Percentiles rank a stretch among this genome's conserved stretches.
phyloP scores from a whole-genome alignment of 2,329 filamentous ascomycete genomes.

The Aspergillus luchuensis region DNA sequence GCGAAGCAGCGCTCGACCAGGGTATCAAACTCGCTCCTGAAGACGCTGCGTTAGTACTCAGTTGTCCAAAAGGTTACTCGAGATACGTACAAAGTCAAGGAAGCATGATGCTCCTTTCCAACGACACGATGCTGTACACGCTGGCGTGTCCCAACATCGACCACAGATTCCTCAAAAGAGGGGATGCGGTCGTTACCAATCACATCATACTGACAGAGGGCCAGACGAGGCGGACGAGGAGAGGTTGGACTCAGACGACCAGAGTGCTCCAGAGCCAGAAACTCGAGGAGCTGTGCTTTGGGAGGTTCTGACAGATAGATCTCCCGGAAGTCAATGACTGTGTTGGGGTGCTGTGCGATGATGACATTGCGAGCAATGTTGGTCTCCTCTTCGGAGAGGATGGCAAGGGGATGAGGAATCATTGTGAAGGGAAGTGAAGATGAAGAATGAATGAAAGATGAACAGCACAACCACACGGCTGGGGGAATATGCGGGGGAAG shows the following conservation, averaged over 20 bases:
- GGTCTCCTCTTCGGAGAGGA: slow-evolving; percentile 38
- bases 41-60: neutral
- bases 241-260: slow-evolving; percentile 43
- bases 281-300: slow-evolving; percentile 52
- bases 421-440: slow-evolving; percentile 18
- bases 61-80: too few relatives aligned
- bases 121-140: slow-evolving; percentile 50
- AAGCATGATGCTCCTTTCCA: slow-evolving; percentile 52
- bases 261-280: slow-evolving; percentile 52
- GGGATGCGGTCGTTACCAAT: slow-evolving; percentile 54
- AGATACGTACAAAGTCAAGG: slow-evolving; percentile 47
- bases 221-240: slow-evolving; percentile 52
- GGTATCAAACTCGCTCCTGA: slow-evolving; percentile 50
- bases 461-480: neutral
- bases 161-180: slow-evolving; percentile 57
- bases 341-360: slow-evolving; percentile 30
- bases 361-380: slow-evolving; percentile 39
- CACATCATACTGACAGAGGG: slow-evolving; percentile 59
- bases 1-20: slow-evolving; percentile 54
- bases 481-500: slow-evolving; percentile 6
- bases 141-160: slow-evolving; percentile 49
- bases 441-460: neutral
- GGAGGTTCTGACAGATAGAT: slow-evolving; percentile 55
- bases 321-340: slow-evolving; percentile 49
- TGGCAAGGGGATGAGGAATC: slow-evolving; percentile 36